Evolutionary conservation across 116 monocot species (phyloP).

Genomic region (Phalaenopsis hybrid): DNA sequence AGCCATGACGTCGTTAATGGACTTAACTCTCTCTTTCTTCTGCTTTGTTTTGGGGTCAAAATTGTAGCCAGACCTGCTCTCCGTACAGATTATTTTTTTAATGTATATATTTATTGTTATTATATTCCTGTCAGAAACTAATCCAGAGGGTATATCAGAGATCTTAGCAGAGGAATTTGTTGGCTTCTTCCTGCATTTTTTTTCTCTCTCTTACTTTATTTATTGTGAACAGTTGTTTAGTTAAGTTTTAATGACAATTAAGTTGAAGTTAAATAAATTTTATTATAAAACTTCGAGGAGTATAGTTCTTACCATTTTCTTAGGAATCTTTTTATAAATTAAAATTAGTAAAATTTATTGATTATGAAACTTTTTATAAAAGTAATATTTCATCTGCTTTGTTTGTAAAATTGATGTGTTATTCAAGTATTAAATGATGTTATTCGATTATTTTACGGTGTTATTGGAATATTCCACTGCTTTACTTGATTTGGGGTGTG

Average conservation of each 20-base stretch:
- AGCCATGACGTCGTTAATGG: background rate
- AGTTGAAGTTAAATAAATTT: background rate
- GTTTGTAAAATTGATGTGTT: no score
- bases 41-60: background rate
- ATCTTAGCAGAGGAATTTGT: constrained; percentile 6
- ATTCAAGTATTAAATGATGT: no score
- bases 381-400: no score
- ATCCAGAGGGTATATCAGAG: constrained; percentile 5
- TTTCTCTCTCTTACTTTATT: background rate
- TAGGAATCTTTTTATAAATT: no score
- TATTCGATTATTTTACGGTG: no score
- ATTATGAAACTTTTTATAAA: no score
- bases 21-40: background rate
- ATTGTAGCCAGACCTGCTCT: background rate
- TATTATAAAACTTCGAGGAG: background rate
- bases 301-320: no score
- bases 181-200: background rate
- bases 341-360: no score
- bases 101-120: background rate
- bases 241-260: background rate
- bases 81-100: background rate
- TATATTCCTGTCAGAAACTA: background rate
- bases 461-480: no score
- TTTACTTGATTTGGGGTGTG: no score
- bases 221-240: background rate